phyloP scores from a whole-genome alignment of 164 flowering plant species.

The Aristolochia californica region DNA sequence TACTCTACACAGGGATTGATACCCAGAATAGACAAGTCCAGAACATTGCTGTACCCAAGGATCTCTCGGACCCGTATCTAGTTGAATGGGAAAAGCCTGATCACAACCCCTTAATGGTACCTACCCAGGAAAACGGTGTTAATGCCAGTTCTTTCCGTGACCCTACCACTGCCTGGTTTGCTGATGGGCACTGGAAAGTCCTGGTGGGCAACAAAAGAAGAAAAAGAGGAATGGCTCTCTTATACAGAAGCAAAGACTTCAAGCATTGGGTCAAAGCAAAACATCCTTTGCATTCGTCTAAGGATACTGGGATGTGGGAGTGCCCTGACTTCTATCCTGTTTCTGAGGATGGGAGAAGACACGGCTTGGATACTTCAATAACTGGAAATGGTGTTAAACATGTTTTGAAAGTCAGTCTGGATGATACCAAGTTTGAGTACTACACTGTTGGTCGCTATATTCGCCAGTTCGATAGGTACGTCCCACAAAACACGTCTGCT shows the following conservation, averaged over 20 bases:
- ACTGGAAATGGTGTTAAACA: constrained; percentile 32
- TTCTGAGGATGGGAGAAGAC: constrained; percentile 5
- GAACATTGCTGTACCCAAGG: constrained; percentile 35
- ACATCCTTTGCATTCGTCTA: constrained; percentile 52
- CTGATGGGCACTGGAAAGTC: constrained; percentile 50
- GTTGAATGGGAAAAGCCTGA: constrained; percentile 32
- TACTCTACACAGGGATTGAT: constrained; percentile 43
- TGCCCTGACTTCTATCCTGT: constrained; percentile 89
- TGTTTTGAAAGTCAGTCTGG: constrained; percentile 70
- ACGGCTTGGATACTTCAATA: constrained; percentile 54
- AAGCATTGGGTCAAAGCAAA: constrained; percentile 39
- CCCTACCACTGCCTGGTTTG: constrained; percentile 40
- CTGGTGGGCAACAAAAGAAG: constrained; percentile 37
- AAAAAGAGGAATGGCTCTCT: constrained; percentile 35
- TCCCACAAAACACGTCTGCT: constrained; percentile 39
- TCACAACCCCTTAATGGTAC: constrained; percentile 30
- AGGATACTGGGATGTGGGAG: constrained; percentile 69
- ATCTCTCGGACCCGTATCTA: constrained; percentile 35
- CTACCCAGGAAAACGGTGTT: constrained; percentile 9
- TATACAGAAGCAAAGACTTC: constrained; percentile 64
- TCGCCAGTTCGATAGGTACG: constrained; percentile 29
- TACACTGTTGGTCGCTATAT: constrained; percentile 58
- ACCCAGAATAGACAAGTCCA: constrained; percentile 23
- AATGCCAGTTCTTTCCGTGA: constrained; percentile 28
- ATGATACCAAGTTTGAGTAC: constrained; percentile 47